Evolutionary conservation across 345 rosid genomes (phyloP).

Genomic region (Combretum micranthum): DNA sequence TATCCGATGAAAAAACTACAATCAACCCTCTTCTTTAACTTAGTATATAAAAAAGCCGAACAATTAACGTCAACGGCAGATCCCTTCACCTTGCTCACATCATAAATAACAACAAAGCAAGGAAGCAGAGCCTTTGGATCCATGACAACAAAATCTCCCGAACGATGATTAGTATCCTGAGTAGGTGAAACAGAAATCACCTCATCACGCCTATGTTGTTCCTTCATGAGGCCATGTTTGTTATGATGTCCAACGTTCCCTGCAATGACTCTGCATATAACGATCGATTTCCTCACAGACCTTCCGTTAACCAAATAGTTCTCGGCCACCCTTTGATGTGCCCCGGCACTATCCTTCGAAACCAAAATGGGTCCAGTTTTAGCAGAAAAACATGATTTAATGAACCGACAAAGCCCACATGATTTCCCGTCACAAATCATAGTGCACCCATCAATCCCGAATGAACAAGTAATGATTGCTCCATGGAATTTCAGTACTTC

Average conservation of each 20-base stretch:
- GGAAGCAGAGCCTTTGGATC: slow-evolving; percentile 5
- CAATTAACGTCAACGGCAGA: too few species aligned
- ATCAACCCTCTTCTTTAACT: too few species aligned
- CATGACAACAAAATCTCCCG: not conserved
- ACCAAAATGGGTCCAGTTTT: not conserved
- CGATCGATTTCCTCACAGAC: not conserved
- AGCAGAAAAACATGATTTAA: not conserved
- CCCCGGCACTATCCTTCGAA: not conserved
- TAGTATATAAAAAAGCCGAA: too few species aligned
- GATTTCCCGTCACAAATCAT: not conserved
- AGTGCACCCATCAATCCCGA: not conserved
- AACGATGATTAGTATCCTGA: not conserved
- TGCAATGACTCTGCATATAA: slow-evolving; percentile 7
- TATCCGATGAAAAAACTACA: too few species aligned
- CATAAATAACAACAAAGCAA: slow-evolving; percentile 1
- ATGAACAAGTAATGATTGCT: slow-evolving; percentile 1
- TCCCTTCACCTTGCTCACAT: not conserved
- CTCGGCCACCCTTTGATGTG: not conserved
- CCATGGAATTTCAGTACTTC: slow-evolving; percentile 5
- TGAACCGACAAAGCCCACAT: slow-evolving; percentile 3
- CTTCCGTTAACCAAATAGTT: not conserved
- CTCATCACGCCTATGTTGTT: not conserved
- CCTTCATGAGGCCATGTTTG: not conserved
- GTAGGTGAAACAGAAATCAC: not conserved
- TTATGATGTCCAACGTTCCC: not conserved